A percentile compares a stretch with the other conserved stretches of the same genome.
Evolutionary conservation across 139 green algal species (phyloP).

Genomic region (Cymbomonas tetramitiformis): DNA sequence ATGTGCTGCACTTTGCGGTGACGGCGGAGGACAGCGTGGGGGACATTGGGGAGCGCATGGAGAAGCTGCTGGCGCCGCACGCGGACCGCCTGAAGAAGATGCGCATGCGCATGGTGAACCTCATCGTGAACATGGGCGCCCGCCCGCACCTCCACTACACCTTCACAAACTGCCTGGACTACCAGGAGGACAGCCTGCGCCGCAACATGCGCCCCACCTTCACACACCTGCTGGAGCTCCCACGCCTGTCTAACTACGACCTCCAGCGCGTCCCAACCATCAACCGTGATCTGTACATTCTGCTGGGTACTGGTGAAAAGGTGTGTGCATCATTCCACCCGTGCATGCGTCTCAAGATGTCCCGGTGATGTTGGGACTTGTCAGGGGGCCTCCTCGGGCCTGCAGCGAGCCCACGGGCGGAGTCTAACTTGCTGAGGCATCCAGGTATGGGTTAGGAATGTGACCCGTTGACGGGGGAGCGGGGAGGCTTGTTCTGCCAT

Average conservation of each 20-base stretch:
- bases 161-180: conserved; percentile 8
- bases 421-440: too few species aligned
- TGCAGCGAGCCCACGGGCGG: too few species aligned
- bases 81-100: conserved; percentile 2
- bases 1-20: conserved; percentile 17
- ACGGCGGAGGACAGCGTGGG: not conserved
- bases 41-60: conserved; percentile 1
- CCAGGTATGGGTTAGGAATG: not conserved
- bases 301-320: conserved; percentile 2
- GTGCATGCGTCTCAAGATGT: too few species aligned
- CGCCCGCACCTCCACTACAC: conserved; percentile 20
- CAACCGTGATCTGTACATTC: conserved; percentile 24
- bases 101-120: conserved; percentile 22
- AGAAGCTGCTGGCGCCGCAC: conserved; percentile 2
- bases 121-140: not conserved
- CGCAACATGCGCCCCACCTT: conserved; percentile 14
- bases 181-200: conserved; percentile 20
- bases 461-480: too few species aligned
- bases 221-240: conserved; percentile 16
- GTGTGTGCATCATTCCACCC: not conserved
- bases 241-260: conserved; percentile 19
- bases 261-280: conserved; percentile 12
- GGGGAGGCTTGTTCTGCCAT: too few species aligned
- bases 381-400: too few species aligned
- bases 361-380: too few species aligned